These are phyloP conservation scores for Isoetes engelmannii DNA, from an alignment of 83 land plant genomes.

Conservation along the genomic window DNA sequence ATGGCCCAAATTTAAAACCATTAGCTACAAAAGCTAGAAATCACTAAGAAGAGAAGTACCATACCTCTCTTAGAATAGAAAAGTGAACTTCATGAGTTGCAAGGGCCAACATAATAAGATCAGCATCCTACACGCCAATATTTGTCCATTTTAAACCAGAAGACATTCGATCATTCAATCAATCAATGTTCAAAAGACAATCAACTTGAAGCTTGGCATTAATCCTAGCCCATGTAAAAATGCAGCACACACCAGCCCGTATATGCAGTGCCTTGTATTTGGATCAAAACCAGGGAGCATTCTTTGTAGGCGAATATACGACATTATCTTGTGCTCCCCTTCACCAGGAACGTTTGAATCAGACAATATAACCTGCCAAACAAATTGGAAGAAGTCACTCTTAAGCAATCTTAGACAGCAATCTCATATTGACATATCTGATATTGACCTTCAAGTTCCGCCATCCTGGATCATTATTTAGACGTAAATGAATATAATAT, in stretches of 20 bases:
- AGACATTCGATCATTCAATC: background rate
- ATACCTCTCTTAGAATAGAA: slow-evolving; percentile 69
- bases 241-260: slow-evolving; percentile 62
- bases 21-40: background rate
- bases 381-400: background rate
- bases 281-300: slow-evolving; percentile 84
- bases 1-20: background rate
- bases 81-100: slow-evolving; percentile 81
- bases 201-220: slow-evolving; percentile 1
- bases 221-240: background rate
- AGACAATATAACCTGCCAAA: slow-evolving; percentile 77
- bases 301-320: slow-evolving; percentile 87
- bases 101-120: slow-evolving; percentile 70
- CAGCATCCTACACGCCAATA: slow-evolving; percentile 53
- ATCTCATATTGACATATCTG: too few relatives aligned
- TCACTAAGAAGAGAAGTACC: background rate
- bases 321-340: slow-evolving; percentile 97
- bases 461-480: slow-evolving; percentile 81
- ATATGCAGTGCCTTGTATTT: slow-evolving; percentile 83
- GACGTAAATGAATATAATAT: slow-evolving; percentile 70
- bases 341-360: slow-evolving; percentile 98
- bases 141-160: background rate
- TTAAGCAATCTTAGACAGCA: too few relatives aligned
- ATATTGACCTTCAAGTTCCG: slow-evolving; percentile 52
- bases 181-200: background rate